Percentiles rank a stretch among this genome's conserved stretches.
phyloP scores from a whole-genome alignment of 495 filamentous ascomycete genomes.

The Lasiosphaeria miniovina region DNA sequence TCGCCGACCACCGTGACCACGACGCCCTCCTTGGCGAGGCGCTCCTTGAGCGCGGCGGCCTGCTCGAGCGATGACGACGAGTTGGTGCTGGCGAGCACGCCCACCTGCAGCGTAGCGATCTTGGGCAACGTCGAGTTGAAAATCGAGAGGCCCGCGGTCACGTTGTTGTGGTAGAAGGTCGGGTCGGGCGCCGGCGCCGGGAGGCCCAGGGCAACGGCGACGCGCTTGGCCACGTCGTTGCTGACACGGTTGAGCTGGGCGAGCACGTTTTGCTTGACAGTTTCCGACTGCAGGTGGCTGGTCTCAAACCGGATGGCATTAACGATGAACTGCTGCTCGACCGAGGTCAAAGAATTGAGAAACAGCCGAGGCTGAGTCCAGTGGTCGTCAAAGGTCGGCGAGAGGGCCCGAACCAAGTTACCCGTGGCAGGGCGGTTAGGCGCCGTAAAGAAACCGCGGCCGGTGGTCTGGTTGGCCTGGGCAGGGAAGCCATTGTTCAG shows the following conservation, averaged over 20 bases:
- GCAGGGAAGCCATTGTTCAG: conserved; percentile 62
- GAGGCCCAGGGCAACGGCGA: conserved; percentile 61
- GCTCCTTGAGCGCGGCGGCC: conserved; percentile 45
- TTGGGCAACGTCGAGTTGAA: conserved; percentile 56
- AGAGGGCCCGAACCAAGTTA: conserved; percentile 54
- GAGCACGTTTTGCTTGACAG: conserved; percentile 62
- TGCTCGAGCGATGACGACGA: conserved; percentile 41
- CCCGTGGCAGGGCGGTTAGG: conserved; percentile 56
- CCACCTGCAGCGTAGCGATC: conserved; percentile 64
- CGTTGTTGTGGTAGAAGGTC: conserved; percentile 69
- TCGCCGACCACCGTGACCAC: conserved; percentile 63
- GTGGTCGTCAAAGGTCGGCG: conserved; percentile 67
- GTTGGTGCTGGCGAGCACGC: conserved; percentile 53
- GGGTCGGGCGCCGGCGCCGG: conserved; percentile 55
- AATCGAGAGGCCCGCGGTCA: conserved; percentile 58
- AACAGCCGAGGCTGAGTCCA: conserved; percentile 76
- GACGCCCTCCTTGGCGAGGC: conserved; percentile 48
- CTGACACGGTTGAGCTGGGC: conserved; percentile 68
- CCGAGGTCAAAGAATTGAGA: conserved; percentile 68
- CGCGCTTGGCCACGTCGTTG: conserved; percentile 65
- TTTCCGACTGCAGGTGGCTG: conserved; percentile 52
- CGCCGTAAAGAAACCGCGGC: conserved; percentile 72
- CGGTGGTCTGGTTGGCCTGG: conserved; percentile 66
- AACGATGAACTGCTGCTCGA: conserved; percentile 73
- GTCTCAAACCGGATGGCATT: conserved; percentile 77